These are phyloP conservation scores for Musa beccarii DNA, from an alignment of 176 grass and related monocot genomes.

Conservation along the genomic window DNA sequence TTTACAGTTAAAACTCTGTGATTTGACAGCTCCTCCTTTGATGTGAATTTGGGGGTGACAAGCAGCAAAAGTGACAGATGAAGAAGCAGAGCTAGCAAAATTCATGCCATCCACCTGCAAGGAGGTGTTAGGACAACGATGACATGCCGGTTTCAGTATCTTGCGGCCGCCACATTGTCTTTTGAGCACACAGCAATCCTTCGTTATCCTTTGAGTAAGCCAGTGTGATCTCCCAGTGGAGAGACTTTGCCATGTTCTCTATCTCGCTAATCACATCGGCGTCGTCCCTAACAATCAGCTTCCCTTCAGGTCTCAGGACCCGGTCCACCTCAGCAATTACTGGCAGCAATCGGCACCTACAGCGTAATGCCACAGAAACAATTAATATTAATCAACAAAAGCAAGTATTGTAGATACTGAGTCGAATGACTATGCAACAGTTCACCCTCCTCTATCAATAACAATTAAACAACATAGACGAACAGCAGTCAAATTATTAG, in stretches of 20 bases:
- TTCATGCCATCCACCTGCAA: neutral
- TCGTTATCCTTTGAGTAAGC: constrained; percentile 52
- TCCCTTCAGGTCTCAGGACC: constrained; percentile 58
- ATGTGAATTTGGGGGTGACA: too few species aligned
- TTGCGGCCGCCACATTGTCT: constrained; percentile 49
- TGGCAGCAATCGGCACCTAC: constrained; percentile 43
- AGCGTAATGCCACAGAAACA: neutral
- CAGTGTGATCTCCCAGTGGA: constrained; percentile 55
- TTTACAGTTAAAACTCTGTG: neutral
- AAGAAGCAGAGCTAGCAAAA: neutral
- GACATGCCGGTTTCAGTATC: constrained; percentile 34
- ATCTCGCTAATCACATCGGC: constrained; percentile 42
- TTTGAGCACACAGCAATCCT: constrained; percentile 58
- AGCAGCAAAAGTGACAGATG: too few species aligned
- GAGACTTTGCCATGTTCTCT: constrained; percentile 42
- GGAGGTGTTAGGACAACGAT: neutral
- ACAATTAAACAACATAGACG: too few species aligned
- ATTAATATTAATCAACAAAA: too few species aligned
- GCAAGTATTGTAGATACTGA: too few species aligned
- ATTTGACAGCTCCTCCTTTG: neutral
- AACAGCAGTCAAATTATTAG: neutral
- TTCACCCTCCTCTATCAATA: too few species aligned
- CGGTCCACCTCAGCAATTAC: constrained; percentile 74
- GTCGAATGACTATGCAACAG: too few species aligned
- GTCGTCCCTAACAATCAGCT: constrained; percentile 54